phyloP scores from a whole-genome alignment of 306 rosid species.

The Corylus avellana region DNA sequence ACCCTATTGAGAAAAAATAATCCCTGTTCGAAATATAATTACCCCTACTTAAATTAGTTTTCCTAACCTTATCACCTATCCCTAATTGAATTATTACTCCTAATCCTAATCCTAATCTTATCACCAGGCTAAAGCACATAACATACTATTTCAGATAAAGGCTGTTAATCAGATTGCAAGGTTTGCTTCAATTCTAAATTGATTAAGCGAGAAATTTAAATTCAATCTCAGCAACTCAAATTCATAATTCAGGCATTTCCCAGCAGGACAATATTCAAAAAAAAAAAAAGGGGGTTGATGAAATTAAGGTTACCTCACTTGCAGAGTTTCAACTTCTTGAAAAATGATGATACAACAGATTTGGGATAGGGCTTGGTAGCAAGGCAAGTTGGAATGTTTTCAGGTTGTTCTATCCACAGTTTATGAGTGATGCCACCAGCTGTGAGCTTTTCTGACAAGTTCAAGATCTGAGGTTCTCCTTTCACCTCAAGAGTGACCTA shows the following conservation, averaged over 20 bases:
- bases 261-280: background rate
- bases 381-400: slow-evolving; percentile 74
- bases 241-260: slow-evolving; percentile 14
- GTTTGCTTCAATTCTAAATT: background rate
- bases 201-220: background rate
- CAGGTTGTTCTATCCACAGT: slow-evolving; percentile 87
- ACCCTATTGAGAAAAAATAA: no score
- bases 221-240: background rate
- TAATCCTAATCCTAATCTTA: no score
- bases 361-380: slow-evolving; percentile 89
- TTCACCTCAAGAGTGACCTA: slow-evolving; percentile 88
- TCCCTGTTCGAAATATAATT: no score
- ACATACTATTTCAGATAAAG: background rate
- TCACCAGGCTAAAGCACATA: no score
- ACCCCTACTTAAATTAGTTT: no score
- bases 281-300: background rate
- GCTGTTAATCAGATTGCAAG: slow-evolving; percentile 1
- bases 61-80: no score
- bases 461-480: slow-evolving; percentile 69
- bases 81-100: no score
- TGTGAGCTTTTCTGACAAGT: slow-evolving; percentile 69
- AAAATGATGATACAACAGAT: slow-evolving; percentile 54
- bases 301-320: slow-evolving; percentile 44
- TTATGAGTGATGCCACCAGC: slow-evolving; percentile 64
- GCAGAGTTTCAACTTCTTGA: slow-evolving; percentile 82